Conservation (phyloP, 495 filamentous ascomycete genomes). For the Cudoniella acicularis region DNA sequence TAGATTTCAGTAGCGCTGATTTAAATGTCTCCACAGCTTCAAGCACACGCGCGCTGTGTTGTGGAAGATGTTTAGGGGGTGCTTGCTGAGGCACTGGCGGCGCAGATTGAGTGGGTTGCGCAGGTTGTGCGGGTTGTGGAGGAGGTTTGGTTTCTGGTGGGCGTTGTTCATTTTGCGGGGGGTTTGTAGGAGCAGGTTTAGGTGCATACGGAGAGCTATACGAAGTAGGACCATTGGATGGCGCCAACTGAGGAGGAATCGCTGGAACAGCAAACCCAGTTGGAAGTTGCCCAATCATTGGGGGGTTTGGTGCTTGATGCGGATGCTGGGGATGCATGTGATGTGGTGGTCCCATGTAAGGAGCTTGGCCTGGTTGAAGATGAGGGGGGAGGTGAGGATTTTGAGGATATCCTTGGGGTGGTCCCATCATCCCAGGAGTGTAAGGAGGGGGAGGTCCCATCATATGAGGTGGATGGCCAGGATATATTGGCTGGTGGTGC, state of each 20-base stretch:
- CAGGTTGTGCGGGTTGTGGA: neutral
- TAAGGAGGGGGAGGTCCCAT: slow-evolving; percentile 16
- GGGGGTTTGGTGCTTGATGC: neutral
- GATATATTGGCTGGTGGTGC: slow-evolving; percentile 25
- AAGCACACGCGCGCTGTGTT: neutral
- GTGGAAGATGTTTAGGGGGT: neutral
- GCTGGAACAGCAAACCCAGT: slow-evolving; percentile 7
- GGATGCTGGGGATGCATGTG: slow-evolving; percentile 18
- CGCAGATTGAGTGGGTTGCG: neutral
- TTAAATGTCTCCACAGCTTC: slow-evolving; percentile 19
- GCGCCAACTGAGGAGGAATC: slow-evolving; percentile 17
- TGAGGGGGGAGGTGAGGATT: slow-evolving; percentile 9
- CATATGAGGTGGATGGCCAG: slow-evolving; percentile 15
- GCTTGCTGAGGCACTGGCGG: neutral
- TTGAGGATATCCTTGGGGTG: slow-evolving; percentile 19
- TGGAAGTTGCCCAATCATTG: neutral
- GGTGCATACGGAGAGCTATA: slow-evolving; percentile 30
- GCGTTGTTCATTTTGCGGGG: neutral
- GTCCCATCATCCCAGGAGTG: slow-evolving; percentile 17
- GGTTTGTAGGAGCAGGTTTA: slow-evolving; percentile 13
- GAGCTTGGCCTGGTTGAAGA: slow-evolving; percentile 16
- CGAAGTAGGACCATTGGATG: slow-evolving; percentile 4
- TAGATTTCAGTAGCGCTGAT: slow-evolving; percentile 2
- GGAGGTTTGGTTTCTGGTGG: neutral
- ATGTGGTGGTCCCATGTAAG: slow-evolving; percentile 16